These are phyloP conservation scores for Beauveria australis DNA, from an alignment of 2,329 filamentous ascomycete genomes.

Conservation along the genomic window DNA sequence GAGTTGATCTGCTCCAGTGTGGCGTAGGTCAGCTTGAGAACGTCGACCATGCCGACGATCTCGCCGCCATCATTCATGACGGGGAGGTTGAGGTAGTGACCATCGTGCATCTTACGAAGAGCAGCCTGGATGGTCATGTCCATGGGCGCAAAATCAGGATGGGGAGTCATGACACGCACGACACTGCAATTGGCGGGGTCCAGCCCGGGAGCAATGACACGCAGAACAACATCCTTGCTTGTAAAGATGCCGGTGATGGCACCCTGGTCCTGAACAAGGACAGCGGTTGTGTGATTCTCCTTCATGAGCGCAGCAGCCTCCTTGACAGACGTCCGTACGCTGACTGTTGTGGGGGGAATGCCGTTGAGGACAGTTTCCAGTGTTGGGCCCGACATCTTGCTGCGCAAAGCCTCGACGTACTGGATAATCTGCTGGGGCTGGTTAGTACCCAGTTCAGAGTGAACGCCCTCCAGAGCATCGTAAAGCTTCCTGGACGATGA, in stretches of 20 bases:
- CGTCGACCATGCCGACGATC: constrained; percentile 99
- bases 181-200: constrained; percentile 95
- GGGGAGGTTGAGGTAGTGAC: constrained; percentile 94
- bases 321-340: constrained; percentile 89
- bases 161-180: constrained; percentile 96
- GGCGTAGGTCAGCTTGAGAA: constrained; percentile 95
- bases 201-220: constrained; percentile 92
- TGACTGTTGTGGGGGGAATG: constrained; percentile 86
- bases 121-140: constrained; percentile 99
- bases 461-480: constrained; percentile 93
- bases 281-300: constrained; percentile 95
- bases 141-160: constrained; percentile 95
- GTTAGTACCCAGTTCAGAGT: constrained; percentile 89
- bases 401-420: constrained; percentile 90
- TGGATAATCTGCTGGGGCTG: constrained; percentile 98
- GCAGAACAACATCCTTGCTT: constrained; percentile 96
- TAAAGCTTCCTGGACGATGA: constrained; percentile 97
- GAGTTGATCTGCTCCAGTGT: constrained; percentile 97
- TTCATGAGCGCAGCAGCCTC: constrained; percentile 96
- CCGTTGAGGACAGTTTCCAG: constrained; percentile 91
- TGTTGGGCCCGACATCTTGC: constrained; percentile 96
- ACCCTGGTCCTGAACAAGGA: constrained; percentile 92
- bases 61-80: constrained; percentile 97
- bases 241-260: constrained; percentile 99
- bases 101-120: constrained; percentile 98